Base-by-base conservation (phyloP, 345 rosid genomes). In the Mercurialis annua region DNA sequence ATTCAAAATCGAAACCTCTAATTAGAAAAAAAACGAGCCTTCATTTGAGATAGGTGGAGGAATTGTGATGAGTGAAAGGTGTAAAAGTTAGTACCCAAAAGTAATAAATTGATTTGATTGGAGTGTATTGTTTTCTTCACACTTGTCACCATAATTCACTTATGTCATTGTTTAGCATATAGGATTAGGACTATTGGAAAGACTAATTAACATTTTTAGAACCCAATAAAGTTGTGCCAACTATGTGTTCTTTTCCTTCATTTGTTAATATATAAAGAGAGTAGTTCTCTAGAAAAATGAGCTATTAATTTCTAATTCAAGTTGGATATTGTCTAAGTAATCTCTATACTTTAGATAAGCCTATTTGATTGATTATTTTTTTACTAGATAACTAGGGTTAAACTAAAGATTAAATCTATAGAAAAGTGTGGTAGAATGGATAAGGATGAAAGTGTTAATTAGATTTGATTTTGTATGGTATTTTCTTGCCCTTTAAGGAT, bases 371-470 rank as follows among this genome's bases (percentile, higher is more conserved):
- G 7, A 2, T 34, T 26, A 20, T 15, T 24, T 50, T 14, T 40
- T 74, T 64, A 69, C 69, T 54, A 67, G 69, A 59, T 48, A 60
- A 64, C 68, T 53, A 67, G 67, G 66, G 80, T 76, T 76, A 77
- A 67, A 56, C 62, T 33, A 0, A 40, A 23, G 74, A 77, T 65
- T 66, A 74, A 48, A 73, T 36, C 40, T 3, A 9, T 40, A 54
- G 65, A 36, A 58, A 51, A 55, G 26, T 55, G 30, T 55, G 59
- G 69, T 70, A 74, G 64, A 64, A 78, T 21, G 82, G 88, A 84
- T 84, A 84, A 81, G 85, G 85, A 81, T 79, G 83, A 71, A 70
- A 72, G 33, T 18, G 1, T 14, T 9, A 40, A 40, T 40, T 3
- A 8, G 11, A 9, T 1, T 40, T 2, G 11, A 40, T 9, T n/a